These are phyloP conservation scores for Sisymbrium irio DNA, from an alignment of 345 rosid species.

Conservation along the genomic window DNA sequence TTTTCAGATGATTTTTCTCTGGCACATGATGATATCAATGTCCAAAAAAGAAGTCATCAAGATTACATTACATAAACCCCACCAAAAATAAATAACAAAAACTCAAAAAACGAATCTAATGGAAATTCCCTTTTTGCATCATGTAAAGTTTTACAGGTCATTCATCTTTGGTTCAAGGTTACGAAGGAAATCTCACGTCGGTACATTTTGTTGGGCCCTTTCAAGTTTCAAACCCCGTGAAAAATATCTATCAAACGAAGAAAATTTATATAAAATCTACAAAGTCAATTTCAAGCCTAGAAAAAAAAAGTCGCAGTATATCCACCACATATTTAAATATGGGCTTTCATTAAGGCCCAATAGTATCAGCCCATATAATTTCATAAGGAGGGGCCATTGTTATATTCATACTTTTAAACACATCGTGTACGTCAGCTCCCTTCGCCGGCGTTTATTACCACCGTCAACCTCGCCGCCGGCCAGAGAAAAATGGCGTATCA, in stretches of 20 bases:
- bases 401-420: not conserved
- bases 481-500: slow-evolving; percentile 44
- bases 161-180: not conserved
- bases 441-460: slow-evolving; percentile 24
- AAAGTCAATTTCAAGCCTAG: not conserved
- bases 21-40: not conserved
- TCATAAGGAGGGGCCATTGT: not conserved
- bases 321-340: not conserved
- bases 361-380: not conserved
- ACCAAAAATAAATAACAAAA: not conserved
- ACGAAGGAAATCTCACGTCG: not conserved
- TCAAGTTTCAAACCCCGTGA: not conserved
- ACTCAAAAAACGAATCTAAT: not conserved
- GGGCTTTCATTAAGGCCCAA: not conserved
- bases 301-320: not conserved
- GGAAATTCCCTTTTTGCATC: not conserved
- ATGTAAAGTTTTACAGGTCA: not conserved
- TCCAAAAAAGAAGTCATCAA: not conserved
- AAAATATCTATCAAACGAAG: not conserved
- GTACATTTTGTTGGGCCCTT: not conserved
- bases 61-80: not conserved
- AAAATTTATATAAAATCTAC: not conserved
- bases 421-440: slow-evolving; percentile 1
- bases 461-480: slow-evolving; percentile 24
- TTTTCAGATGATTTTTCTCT: not conserved